Evolutionary conservation across 805 yeast species (phyloP).

Genomic region (Ogataea trehalophila): DNA sequence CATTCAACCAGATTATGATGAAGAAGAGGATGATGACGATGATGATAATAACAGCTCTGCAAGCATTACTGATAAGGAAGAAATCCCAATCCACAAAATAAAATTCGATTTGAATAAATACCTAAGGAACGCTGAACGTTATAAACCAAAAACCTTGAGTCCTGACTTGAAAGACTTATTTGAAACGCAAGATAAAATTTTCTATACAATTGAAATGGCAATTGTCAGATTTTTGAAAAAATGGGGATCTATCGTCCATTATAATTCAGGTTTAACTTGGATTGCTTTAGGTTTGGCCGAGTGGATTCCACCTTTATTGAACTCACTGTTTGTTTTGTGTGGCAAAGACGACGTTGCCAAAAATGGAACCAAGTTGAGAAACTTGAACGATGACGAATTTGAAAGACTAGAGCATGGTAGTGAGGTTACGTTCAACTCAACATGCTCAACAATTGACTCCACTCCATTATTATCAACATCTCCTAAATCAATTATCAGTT

Average conservation of each 20-base stretch:
- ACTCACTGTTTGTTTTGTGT: constrained; percentile 48
- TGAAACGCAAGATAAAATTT: constrained; percentile 47
- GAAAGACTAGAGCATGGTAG: constrained; percentile 23
- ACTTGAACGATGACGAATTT: constrained; percentile 29
- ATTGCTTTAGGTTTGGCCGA: constrained; percentile 83
- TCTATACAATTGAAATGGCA: constrained; percentile 53
- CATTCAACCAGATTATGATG: constrained; percentile 54
- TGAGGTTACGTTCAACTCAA: constrained; percentile 10
- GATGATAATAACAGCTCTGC: constrained; percentile 24
- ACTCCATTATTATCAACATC: constrained; percentile 22
- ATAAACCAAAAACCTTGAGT: constrained; percentile 26
- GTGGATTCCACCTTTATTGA: constrained; percentile 70
- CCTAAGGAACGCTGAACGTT: constrained; percentile 40
- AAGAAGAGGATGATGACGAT: constrained; percentile 30
- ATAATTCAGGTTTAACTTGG: constrained; percentile 84
- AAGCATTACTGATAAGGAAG: constrained; percentile 14
- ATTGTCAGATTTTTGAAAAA: constrained; percentile 60
- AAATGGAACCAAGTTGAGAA: constrained; percentile 33
- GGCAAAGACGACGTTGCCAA: constrained; percentile 45
- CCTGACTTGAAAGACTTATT: constrained; percentile 31
- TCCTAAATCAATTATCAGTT: constrained; percentile 23
- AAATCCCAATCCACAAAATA: constrained; percentile 33
- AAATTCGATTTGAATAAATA: constrained; percentile 58
- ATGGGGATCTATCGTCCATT: constrained; percentile 75
- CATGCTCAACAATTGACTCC: constrained; percentile 17